Evolutionary conservation across 768 basidiomycete species (phyloP).

Genomic region (Naganishia antarctica): DNA sequence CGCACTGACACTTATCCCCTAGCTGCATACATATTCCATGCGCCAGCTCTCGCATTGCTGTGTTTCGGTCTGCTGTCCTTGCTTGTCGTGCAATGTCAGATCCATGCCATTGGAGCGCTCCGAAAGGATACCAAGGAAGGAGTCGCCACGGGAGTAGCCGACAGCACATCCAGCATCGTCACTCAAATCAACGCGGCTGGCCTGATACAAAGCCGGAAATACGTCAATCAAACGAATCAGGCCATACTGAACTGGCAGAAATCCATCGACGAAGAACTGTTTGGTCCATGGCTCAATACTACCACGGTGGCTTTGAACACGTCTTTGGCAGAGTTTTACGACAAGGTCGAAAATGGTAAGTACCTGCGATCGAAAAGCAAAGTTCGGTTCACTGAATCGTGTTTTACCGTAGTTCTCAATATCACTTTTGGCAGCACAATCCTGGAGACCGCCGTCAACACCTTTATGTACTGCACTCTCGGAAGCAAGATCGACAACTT

Average conservation of each 20-base stretch:
- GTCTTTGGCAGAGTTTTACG: conserved; percentile 81
- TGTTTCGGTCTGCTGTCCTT: conserved; percentile 89
- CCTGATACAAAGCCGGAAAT: conserved; percentile 70
- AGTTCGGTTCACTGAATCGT: background rate
- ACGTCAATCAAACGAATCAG: conserved; percentile 70
- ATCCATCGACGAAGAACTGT: conserved; percentile 76
- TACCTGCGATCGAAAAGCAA: background rate
- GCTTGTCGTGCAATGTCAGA: conserved; percentile 77
- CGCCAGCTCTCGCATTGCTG: conserved; percentile 83
- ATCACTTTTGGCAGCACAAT: conserved; percentile 78
- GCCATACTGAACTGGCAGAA: conserved; percentile 67
- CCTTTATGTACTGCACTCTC: conserved; percentile 81
- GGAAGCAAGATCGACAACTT: conserved; percentile 85
- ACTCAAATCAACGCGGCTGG: conserved; percentile 70
- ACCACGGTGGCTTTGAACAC: conserved; percentile 82
- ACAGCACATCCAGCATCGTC: conserved; percentile 65
- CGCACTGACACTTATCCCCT: background rate
- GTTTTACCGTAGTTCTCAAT: conserved; percentile 35
- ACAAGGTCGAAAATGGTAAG: conserved; percentile 73
- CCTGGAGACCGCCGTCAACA: conserved; percentile 72
- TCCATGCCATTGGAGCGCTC: conserved; percentile 70
- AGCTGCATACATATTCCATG: conserved; percentile 62
- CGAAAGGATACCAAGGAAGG: conserved; percentile 57
- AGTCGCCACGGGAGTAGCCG: conserved; percentile 30
- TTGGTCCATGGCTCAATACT: conserved; percentile 82